Evolutionary conservation across 2,329 filamentous ascomycete species (phyloP), one percentile per base, ranked within the genome.

Genomic region (Phyllosticta citribraziliensis): DNA sequence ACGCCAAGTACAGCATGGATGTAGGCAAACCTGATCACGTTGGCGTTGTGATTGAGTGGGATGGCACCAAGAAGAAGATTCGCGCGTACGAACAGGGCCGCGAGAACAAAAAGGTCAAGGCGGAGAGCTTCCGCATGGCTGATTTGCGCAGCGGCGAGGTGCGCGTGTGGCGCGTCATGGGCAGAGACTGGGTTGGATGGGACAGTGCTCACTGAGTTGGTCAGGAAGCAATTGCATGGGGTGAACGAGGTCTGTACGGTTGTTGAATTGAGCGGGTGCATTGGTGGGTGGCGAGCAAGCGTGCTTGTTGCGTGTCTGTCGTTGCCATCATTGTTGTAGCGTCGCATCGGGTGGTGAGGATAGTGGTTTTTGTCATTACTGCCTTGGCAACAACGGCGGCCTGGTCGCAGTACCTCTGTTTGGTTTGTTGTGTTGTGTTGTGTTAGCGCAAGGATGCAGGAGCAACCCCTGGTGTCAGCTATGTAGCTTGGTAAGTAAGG

Each of bases 61-160:
- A 99, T 73, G 94, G 94, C 2, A 96, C 91, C 51, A 96, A 97
- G 83, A 96, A 96, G 82, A 97, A 97, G 81, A 88, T 99, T 25
- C 80, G 92, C 27, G 92, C 88, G 1, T 97, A 91, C 89, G 94
- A 97, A 74, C 94, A 99, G 72, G 93, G 93, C 0, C 80, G 93
- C 14, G 93, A 97, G 78, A 92, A 86, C 73, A 93, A 88, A 74
- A 97, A 97, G 79, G 87, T 95, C 60, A 94, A 95, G 78, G 79
- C 90, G 64, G 93, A 97, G 79, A 96, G 91, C 76, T 97, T 93
- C 77, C 89, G 92, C 77, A 82, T 99, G 64, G 91, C 92, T 53
- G 94, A 99, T 76, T 71, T 99, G 72, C 83, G 90, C 71, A 93
- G 88, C 74, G 94, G 94, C 19, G 94, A 99, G 77, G 92, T 97